Conservation (phyloP, 2,329 filamentous ascomycete species). For the Nothophaeocryptopus gaeumannii region DNA sequence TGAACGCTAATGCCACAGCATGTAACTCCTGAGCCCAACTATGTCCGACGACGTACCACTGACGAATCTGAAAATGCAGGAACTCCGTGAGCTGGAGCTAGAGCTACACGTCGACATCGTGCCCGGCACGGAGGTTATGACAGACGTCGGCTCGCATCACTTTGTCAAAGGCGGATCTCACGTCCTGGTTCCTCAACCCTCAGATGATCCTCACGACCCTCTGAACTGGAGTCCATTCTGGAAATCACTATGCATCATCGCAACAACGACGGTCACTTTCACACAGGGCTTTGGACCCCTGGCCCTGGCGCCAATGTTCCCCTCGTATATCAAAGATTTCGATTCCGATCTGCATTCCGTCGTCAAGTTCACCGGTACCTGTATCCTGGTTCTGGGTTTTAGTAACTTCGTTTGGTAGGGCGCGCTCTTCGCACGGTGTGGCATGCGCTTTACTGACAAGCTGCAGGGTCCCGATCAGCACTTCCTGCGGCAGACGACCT, state of each 20-base stretch:
- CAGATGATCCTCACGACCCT: conserved; percentile 37
- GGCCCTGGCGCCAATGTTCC: conserved; percentile 59
- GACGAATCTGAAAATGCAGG: conserved; percentile 32
- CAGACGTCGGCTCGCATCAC: conserved; percentile 60
- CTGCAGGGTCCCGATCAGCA: conserved; percentile 54
- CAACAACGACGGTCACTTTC: conserved; percentile 50
- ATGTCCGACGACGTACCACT: conserved; percentile 17
- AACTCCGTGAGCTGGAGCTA: conserved; percentile 47
- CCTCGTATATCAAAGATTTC: conserved; percentile 55
- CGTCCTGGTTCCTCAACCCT: conserved; percentile 54
- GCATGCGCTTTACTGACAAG: neutral
- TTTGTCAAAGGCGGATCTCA: conserved; percentile 57
- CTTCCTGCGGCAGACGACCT: conserved; percentile 54
- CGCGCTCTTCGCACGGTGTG: too few species aligned
- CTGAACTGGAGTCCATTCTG: conserved; percentile 50
- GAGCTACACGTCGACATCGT: conserved; percentile 55
- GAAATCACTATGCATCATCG: conserved; percentile 50
- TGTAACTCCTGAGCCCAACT: conserved; percentile 1
- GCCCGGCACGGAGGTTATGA: conserved; percentile 60
- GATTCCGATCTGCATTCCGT: conserved; percentile 42
- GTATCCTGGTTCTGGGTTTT: conserved; percentile 57
- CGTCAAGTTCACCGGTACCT: conserved; percentile 56
- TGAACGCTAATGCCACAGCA: conserved; percentile 21
- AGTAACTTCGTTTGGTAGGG: conserved; percentile 59
- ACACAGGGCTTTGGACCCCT: conserved; percentile 56